Evolutionary conservation across 371 early-diverging fungal species (phyloP).

Genomic region (Mucor irregularis): DNA sequence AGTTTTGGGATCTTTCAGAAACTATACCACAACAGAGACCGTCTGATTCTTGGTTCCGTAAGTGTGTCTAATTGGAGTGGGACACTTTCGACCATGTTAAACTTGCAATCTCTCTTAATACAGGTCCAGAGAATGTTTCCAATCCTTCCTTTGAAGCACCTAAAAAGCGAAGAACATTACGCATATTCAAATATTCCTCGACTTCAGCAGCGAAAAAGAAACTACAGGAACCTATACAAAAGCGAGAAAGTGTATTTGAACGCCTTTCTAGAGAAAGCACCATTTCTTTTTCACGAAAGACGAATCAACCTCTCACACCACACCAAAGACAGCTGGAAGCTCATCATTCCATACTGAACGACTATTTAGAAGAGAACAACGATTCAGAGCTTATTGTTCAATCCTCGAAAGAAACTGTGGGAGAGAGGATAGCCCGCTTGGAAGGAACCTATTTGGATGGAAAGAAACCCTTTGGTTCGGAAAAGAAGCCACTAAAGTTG

Average conservation of each 20-base stretch:
- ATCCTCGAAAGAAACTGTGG: too few species aligned
- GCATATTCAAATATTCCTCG: neutral
- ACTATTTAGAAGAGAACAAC: too few species aligned
- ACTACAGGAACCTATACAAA: neutral
- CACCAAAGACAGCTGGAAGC: too few species aligned
- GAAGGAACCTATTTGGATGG: too few species aligned
- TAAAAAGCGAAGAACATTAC: neutral
- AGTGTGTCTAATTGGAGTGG: neutral
- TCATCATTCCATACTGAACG: too few species aligned
- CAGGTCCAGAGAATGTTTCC: neutral
- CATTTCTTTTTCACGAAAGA: slow-evolving; percentile 6
- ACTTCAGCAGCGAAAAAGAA: neutral
- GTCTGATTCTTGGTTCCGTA: slow-evolving; percentile 23
- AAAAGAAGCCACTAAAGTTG: too few species aligned
- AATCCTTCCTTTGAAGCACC: slow-evolving; percentile 3
- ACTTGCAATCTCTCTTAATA: too few species aligned
- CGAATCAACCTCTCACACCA: too few species aligned
- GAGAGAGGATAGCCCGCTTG: too few species aligned
- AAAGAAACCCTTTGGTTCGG: too few species aligned
- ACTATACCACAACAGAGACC: slow-evolving; percentile 1
- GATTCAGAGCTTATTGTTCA: too few species aligned
- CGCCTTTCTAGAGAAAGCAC: slow-evolving; percentile 5
- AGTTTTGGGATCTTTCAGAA: slow-evolving; percentile 20
- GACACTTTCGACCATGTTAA: neutral
- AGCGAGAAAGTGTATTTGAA: slow-evolving; percentile 7